Evolutionary conservation across 1,284 basidiomycete species (phyloP).

Genomic region (Agroathelia rolfsii): DNA sequence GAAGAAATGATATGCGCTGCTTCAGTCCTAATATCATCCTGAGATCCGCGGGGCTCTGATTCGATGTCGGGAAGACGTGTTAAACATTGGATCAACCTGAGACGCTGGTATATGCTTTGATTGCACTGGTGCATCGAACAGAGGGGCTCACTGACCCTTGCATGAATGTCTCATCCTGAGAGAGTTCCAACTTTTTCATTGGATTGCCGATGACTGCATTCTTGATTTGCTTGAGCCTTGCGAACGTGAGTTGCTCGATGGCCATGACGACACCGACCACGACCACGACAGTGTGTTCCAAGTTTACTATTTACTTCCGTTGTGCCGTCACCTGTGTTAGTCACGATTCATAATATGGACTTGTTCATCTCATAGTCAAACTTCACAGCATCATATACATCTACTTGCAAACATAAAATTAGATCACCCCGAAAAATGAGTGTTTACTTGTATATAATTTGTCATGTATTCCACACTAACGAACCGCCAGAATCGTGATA

Average conservation of each 20-base stretch:
- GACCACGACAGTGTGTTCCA: too few species aligned
- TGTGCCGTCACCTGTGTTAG: too few species aligned
- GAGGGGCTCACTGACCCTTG: slow-evolving; percentile 31
- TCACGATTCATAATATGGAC: too few species aligned
- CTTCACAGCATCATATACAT: too few species aligned
- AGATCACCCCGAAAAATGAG: too few species aligned
- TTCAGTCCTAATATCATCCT: slow-evolving; percentile 49
- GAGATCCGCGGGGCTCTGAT: slow-evolving; percentile 25
- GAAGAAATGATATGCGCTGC: slow-evolving; percentile 67
- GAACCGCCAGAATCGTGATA: too few species aligned
- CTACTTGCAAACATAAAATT: too few species aligned
- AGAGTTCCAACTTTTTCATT: slow-evolving; percentile 48
- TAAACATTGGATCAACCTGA: slow-evolving; percentile 48
- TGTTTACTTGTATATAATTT: too few species aligned
- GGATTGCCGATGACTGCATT: slow-evolving; percentile 71
- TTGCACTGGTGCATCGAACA: slow-evolving; percentile 1
- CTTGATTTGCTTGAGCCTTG: slow-evolving; percentile 51
- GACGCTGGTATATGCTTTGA: slow-evolving; percentile 7
- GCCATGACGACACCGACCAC: too few species aligned
- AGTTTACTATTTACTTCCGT: too few species aligned
- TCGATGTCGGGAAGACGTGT: slow-evolving; percentile 27
- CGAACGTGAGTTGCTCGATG: slow-evolving; percentile 25
- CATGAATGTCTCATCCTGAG: slow-evolving; percentile 43
- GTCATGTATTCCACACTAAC: too few species aligned
- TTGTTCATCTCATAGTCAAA: too few species aligned